Evolutionary conservation across 75 land plant species (phyloP).

Genomic region (Ceratopteris richardii): DNA sequence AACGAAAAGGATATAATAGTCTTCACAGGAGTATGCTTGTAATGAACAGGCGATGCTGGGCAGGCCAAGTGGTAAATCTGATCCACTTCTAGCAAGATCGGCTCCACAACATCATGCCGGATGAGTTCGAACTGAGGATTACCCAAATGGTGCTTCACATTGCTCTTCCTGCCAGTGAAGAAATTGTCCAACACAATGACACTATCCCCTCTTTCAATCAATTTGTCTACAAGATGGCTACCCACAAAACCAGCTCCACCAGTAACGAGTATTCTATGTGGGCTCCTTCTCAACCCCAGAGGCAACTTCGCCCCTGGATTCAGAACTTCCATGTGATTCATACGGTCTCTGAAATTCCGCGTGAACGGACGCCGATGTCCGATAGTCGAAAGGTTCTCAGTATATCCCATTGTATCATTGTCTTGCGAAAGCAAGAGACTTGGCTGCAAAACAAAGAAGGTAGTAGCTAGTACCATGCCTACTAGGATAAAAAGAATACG

Average conservation of each 20-base stretch:
- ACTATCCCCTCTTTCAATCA: slow-evolving; percentile 53
- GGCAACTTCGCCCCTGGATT: slow-evolving; percentile 28
- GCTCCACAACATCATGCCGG: slow-evolving; percentile 76
- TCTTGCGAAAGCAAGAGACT: slow-evolving; percentile 2
- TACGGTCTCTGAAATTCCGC: background rate
- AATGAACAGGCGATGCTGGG: slow-evolving; percentile 83
- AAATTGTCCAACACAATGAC: slow-evolving; percentile 83
- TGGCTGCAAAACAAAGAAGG: slow-evolving; percentile 59
- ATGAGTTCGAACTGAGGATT: slow-evolving; percentile 77
- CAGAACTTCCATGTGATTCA: background rate
- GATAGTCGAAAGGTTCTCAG: background rate
- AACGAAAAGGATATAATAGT: slow-evolving; percentile 92
- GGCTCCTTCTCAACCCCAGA: slow-evolving; percentile 35
- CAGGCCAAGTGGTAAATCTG: slow-evolving; percentile 84
- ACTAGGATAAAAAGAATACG: slow-evolving; percentile 57
- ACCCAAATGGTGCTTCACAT: slow-evolving; percentile 54
- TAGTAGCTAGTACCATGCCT: slow-evolving; percentile 56
- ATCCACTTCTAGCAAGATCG: slow-evolving; percentile 73
- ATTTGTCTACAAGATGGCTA: slow-evolving; percentile 72
- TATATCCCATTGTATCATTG: background rate
- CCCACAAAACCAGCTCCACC: slow-evolving; percentile 89
- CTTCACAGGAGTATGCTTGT: slow-evolving; percentile 73
- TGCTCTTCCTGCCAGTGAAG: slow-evolving; percentile 74
- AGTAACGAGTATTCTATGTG: slow-evolving; percentile 59
- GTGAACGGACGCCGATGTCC: background rate